A percentile compares a stretch with the other conserved stretches of the same genome.
These are phyloP conservation scores for Isoetes taiwanensis DNA, from an alignment of 75 land plant species.

Conservation along the genomic window DNA sequence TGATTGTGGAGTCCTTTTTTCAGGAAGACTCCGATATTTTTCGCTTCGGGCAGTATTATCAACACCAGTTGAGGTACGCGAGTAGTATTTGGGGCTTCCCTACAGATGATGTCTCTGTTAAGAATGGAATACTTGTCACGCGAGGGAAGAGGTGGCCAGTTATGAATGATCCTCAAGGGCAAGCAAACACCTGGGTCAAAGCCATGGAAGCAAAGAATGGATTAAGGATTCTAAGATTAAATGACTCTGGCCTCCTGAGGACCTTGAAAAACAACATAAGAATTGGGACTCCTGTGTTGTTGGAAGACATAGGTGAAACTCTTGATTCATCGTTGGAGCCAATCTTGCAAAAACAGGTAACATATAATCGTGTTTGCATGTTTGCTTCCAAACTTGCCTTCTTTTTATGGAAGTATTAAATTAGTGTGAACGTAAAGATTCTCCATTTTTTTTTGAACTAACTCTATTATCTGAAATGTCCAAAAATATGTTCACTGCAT, in stretches of 20 bases:
- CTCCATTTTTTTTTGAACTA: no score
- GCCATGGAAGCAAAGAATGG: conserved; percentile 32
- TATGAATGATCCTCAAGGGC: conserved; percentile 29
- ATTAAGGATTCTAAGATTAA: conserved; percentile 14
- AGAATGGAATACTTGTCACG: conserved; percentile 25
- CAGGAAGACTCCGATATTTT: conserved; percentile 17
- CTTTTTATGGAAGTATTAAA: no score
- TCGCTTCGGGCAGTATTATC: conserved; percentile 19
- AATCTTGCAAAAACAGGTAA: conserved; percentile 24
- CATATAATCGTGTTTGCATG: no score
- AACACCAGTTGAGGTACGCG: conserved; percentile 25
- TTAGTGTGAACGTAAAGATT: no score
- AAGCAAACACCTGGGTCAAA: conserved; percentile 28
- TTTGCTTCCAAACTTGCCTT: no score
- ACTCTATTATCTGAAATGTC: no score
- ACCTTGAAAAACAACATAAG: conserved; percentile 23
- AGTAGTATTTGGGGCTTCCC: conserved; percentile 34
- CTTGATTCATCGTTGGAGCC: conserved; percentile 28
- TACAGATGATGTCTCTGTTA: conserved; percentile 26
- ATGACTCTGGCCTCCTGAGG: conserved; percentile 17
- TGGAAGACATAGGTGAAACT: conserved; percentile 25
- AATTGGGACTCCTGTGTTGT: conserved; percentile 23
- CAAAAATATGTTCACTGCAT: no score
- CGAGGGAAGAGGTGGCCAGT: conserved; percentile 25
- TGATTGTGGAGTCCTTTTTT: neutral